Evolutionary conservation across 2,329 filamentous ascomycete species (phyloP), one percentile per base, ranked within the genome.

Genomic region (Xylaria sp.): DNA sequence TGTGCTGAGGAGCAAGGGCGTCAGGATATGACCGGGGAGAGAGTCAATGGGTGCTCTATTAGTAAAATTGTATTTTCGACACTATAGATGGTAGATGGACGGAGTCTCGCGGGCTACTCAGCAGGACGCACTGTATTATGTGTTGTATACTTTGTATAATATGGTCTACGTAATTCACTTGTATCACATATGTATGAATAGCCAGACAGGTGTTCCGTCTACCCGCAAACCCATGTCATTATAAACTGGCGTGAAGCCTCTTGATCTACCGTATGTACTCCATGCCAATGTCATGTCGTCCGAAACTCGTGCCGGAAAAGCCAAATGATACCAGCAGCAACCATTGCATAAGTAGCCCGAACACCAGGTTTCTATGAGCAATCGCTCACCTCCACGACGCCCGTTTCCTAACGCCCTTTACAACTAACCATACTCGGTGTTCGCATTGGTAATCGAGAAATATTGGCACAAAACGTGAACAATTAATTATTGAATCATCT

Each of bases 1-100:
- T 72, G 83, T 96, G 53, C 79, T 96, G 67, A 85, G 93, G 78
- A 97, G 92, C 76, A 96, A 93, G 79, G 94, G 94, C 0, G 80
- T 93, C 66, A 88, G 90, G 73, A 87, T 98, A 75, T 96, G 77
- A 63, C 6, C 4, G 25, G 29, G 15, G 23, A 35, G 25, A 33
- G 27, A 17, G 21, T 9, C 29, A 17, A 8, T 4, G 13, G 25
- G 21, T 46, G 27, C 19, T 27, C 8, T 37, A 15, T 8, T 2
- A 21, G 19, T 33, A 25, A 44, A 11, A 38, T 2, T 38, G 21
- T 49, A 21, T 44, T 23, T 23, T 40, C 7, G 19, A 47, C 13
- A 8, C 4, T 23, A 13, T 31, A 41, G 11, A 44, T 47, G 38
- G 27, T 11, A 40, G 41, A 38, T 11, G n/a, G 21, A 7, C n/a